Conservation (phyloP, 257 asterid species). For the Gentiana macrophylla region DNA sequence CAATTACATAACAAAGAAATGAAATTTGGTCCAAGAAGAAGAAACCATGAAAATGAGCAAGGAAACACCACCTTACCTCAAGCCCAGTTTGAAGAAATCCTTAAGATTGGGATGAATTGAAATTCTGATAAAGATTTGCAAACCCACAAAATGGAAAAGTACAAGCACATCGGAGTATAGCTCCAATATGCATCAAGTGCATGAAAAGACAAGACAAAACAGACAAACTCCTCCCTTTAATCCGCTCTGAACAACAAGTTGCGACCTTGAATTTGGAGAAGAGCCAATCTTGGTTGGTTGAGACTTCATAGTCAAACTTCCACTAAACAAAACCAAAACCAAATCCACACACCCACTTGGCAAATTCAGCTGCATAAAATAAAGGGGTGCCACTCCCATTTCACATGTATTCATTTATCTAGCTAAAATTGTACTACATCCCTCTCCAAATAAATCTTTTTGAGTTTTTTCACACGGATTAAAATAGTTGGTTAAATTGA, state of each 20-base stretch:
- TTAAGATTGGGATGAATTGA: slow-evolving; percentile 16
- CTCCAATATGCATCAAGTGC: slow-evolving; percentile 9
- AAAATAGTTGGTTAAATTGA: too few species aligned
- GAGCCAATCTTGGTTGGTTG: slow-evolving; percentile 20
- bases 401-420: too few species aligned
- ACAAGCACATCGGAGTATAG: slow-evolving; percentile 16
- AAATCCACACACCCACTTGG: slow-evolving; percentile 9
- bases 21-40: neutral
- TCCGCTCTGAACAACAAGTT: neutral
- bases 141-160: slow-evolving; percentile 25
- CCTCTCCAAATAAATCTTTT: too few species aligned
- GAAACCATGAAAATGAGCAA: slow-evolving; percentile 6
- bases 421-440: too few species aligned
- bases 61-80: slow-evolving; percentile 10
- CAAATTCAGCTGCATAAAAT: slow-evolving; percentile 15
- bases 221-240: too few species aligned
- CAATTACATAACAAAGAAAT: slow-evolving; percentile 8
- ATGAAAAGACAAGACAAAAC: slow-evolving; percentile 18
- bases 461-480: too few species aligned
- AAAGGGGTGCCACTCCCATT: too few species aligned
- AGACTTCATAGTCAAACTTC: slow-evolving; percentile 26
- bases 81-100: slow-evolving; percentile 13
- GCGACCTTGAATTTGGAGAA: slow-evolving; percentile 21
- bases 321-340: slow-evolving; percentile 21
- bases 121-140: slow-evolving; percentile 14